Conservation (phyloP, 768 basidiomycete genomes). For the Hericium erinaceus region DNA sequence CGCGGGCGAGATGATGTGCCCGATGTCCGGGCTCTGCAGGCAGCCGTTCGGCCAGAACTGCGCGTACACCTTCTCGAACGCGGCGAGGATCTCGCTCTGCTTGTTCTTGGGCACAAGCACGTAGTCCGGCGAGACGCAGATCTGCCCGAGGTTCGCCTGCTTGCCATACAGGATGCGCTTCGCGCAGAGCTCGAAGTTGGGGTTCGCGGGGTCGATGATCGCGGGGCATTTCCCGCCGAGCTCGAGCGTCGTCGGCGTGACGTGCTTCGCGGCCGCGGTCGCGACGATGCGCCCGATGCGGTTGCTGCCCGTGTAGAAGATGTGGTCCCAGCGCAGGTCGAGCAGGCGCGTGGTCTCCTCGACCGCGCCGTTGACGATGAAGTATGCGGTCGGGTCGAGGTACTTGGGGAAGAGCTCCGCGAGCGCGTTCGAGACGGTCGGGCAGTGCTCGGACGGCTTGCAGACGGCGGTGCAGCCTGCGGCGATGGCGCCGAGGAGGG, state of each 20-base stretch:
- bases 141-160: conserved; percentile 18
- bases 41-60: conserved; percentile 8
- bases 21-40: background rate
- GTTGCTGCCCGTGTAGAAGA: conserved; percentile 39
- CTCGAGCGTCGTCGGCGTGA: conserved; percentile 49
- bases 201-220: conserved; percentile 15
- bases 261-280: conserved; percentile 41
- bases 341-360: conserved; percentile 19
- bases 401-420: conserved; percentile 21
- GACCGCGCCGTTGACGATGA: conserved; percentile 18
- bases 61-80: conserved; percentile 2
- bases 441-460: conserved; percentile 23
- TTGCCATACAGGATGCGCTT: conserved; percentile 21
- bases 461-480: conserved; percentile 21
- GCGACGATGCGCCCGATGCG: conserved; percentile 40
- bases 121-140: conserved; percentile 23
- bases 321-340: conserved; percentile 33
- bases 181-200: conserved; percentile 16
- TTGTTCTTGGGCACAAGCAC: conserved; percentile 14
- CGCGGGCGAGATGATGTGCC: conserved; percentile 5
- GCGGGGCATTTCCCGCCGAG: conserved; percentile 41
- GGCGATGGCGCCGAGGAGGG: conserved; percentile 21
- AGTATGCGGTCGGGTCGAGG: conserved; percentile 19
- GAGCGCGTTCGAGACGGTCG: conserved; percentile 12
- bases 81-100: conserved; percentile 17